Evolutionary conservation across 2,329 filamentous ascomycete species (phyloP).

Genomic region (Phialophora verrucosa): DNA sequence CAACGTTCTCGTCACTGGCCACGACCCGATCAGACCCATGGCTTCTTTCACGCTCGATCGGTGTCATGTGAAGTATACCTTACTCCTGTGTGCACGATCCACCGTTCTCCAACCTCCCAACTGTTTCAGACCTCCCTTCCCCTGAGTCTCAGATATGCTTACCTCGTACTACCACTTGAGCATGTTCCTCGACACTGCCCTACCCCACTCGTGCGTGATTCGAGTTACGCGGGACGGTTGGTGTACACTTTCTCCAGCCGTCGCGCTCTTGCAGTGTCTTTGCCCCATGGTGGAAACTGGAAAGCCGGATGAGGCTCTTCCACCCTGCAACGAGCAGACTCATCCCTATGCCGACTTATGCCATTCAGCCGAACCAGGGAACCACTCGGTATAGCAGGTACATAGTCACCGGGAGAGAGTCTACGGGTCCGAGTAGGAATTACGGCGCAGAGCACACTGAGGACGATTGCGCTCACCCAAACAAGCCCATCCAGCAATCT

Average conservation of each 20-base stretch:
- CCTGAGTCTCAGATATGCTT: constrained; percentile 25
- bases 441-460: not conserved
- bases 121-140: constrained; percentile 26
- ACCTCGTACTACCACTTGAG: constrained; percentile 2
- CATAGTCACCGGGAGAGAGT: not conserved
- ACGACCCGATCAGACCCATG: not conserved
- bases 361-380: not conserved
- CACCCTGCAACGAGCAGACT: not conserved
- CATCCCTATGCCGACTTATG: not conserved
- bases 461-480: not conserved
- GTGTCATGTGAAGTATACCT: constrained; percentile 1
- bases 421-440: not conserved
- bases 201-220: not conserved
- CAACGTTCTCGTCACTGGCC: constrained; percentile 4
- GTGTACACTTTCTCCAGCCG: not conserved
- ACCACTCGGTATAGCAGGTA: not conserved
- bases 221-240: not conserved
- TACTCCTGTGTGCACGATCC: not conserved
- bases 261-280: not conserved
- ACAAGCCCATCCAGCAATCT: not conserved
- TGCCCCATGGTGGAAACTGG: not conserved
- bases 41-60: not conserved
- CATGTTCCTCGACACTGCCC: not conserved
- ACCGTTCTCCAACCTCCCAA: constrained; percentile 14
- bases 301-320: not conserved